Base-by-base conservation (phyloP, 1,284 basidiomycete species). In the Albatrellus sp. region DNA sequence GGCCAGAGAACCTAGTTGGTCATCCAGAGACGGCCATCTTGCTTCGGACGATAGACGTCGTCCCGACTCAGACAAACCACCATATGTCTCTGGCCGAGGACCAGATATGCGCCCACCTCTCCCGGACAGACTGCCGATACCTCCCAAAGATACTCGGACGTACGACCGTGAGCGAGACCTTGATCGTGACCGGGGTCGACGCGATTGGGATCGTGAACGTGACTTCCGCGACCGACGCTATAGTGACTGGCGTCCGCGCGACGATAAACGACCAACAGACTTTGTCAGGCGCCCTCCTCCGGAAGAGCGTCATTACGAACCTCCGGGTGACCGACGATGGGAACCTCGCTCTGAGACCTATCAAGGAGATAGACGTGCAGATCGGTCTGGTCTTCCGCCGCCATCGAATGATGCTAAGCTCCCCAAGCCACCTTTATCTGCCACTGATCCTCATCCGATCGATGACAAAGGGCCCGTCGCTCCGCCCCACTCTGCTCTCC, bases 231-330 rank as follows among this genome's bases (percentile, higher is more conserved):
- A 31, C 20, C 39, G 39, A n/a, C 24, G 20, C 13, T 12, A 40
- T 31, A 7, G 57, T 38, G 57, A 60, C 42, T 53, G 57, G 38
- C 46, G 39, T 14, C 42, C 40, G 48, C 36, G 54, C 54, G 39
- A 52, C 48, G 30, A 40, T 45, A 11, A 58, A 57, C 46, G 56
- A 28, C 31, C 57, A 17, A 11, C 31, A 9, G 41, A 46, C 6
- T 37, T 13, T 37, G 24, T 24, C 24, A 33, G 55, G 20, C 52
- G 56, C 8, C 53, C 52, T 24, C 53, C 52, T 2, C 48, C 48
- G 43, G 60, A 58, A 9, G 46, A 52, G 19, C 53, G 59, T 16
- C 54, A 54, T 29, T 57, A 56, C 33, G 58, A 60, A 14, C 44
- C 54, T 2, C 52, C 53, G 8, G 53, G 50, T 41, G 59, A 60